Base-by-base conservation (phyloP, 2,329 filamentous ascomycete genomes). In the Ophiostoma tasmaniense region DNA sequence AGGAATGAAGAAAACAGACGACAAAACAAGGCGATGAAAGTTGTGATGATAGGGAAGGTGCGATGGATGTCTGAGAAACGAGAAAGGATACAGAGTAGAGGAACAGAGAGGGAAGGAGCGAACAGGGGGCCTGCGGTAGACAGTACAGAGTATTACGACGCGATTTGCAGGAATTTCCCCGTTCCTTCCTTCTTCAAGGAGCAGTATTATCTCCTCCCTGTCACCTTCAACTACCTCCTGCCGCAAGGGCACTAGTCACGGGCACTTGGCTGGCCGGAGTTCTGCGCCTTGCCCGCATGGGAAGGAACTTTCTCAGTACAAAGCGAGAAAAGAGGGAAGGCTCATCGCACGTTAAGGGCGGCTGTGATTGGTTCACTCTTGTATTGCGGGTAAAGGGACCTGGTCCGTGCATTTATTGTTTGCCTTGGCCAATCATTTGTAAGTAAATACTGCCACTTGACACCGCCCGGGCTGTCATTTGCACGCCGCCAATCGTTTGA, bases 131-230 rank as follows among this genome's bases (percentile, higher is more conserved):
- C 33, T 45, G 17, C 17, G 42, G 42, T 45, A 45, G 42, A 45
- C 55, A 33, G 33, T 8, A 33, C 33, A 33, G 33, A 39, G 55
- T 64, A 35, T 42, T 64, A 35, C 59, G 68, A 69, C 65, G 68
- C 65, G 65, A 65, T 67, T 67, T 67, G 68, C 68, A 52, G 50
- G 30, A 52, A 33, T 64, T 69, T 69, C 66, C 22, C 22, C 50
- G 25, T 25, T 50, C 45, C 45, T 50, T 55, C 50, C 6, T 33
- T 33, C 33, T 33, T 33, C 33, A 33, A 33, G 5, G 33, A 33
- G 33, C 33, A 14, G 42, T 5, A 45, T 8, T 13, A 14, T 52
- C 10, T 66, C 52, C 37, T 25, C 10, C 50, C n/a, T 13, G 50
- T 45, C 50, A n/a, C 50, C n/a, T 25, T 25, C 25, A 66, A 52